These are phyloP conservation scores for Termitomyces sp. DNA, from an alignment of 768 basidiomycete species.

Conservation along the genomic window DNA sequence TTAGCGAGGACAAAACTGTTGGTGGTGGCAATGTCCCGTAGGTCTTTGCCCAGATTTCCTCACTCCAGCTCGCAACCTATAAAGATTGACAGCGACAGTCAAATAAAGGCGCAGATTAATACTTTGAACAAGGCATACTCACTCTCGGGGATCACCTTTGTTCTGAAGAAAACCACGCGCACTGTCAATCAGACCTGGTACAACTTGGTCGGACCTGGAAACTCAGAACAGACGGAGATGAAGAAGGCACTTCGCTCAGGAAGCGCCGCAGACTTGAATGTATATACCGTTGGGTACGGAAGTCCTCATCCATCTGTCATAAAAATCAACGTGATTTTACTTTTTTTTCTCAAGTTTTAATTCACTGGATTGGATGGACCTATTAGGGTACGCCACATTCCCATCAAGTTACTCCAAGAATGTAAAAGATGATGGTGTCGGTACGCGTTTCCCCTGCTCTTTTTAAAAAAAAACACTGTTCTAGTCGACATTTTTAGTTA, in stretches of 20 bases:
- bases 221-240: slow-evolving; percentile 38
- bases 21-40: slow-evolving; percentile 39
- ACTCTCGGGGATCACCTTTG: slow-evolving; percentile 30
- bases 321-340: background rate
- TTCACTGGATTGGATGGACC: slow-evolving; percentile 21
- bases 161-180: slow-evolving; percentile 33
- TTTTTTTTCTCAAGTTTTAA: background rate
- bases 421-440: slow-evolving; percentile 45
- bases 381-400: slow-evolving; percentile 53
- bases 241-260: slow-evolving; percentile 41
- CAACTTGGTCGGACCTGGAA: slow-evolving; percentile 32
- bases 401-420: slow-evolving; percentile 33
- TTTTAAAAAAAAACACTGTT: background rate
- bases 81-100: slow-evolving; percentile 11
- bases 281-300: slow-evolving; percentile 48
- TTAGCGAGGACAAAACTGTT: slow-evolving; percentile 21
- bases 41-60: slow-evolving; percentile 3
- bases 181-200: slow-evolving; percentile 48
- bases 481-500: slow-evolving; percentile 12
- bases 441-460: background rate
- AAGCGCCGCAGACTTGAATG: slow-evolving; percentile 33
- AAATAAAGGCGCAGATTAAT: slow-evolving; percentile 19
- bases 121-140: slow-evolving; percentile 39
- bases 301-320: background rate
- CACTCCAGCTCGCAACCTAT: slow-evolving; percentile 4